These are phyloP conservation scores for Chytriomyces hyalinus DNA, from an alignment of 192 early-diverging fungal genomes.

Conservation along the genomic window DNA sequence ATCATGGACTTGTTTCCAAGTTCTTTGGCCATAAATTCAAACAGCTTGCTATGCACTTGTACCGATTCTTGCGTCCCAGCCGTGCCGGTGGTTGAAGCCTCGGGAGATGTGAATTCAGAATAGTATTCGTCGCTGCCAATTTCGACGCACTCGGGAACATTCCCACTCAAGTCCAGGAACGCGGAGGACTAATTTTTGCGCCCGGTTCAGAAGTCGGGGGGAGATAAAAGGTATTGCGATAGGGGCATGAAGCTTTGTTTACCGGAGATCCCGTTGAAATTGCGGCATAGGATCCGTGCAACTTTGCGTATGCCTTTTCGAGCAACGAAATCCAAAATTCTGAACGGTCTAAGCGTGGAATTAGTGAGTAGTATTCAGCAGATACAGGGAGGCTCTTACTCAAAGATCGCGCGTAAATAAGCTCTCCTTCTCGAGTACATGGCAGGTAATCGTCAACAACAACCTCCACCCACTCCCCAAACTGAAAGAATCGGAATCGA, in stretches of 20 bases:
- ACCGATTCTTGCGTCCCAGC: neutral
- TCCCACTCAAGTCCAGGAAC: conserved; percentile 3
- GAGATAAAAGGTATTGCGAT: too few relatives aligned
- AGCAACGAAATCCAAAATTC: conserved; percentile 58
- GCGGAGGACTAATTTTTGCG: too few relatives aligned
- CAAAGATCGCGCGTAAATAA: conserved; percentile 50
- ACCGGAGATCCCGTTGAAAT: conserved; percentile 38
- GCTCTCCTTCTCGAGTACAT: conserved; percentile 37
- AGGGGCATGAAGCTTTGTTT: neutral
- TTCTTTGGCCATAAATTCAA: conserved; percentile 34
- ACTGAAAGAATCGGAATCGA: conserved; percentile 54
- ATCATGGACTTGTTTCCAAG: conserved; percentile 37
- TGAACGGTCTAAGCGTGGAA: conserved; percentile 30
- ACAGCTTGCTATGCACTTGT: conserved; percentile 21
- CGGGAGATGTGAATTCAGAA: conserved; percentile 32
- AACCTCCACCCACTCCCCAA: conserved; percentile 58
- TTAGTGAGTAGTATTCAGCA: neutral
- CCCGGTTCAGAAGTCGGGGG: too few relatives aligned
- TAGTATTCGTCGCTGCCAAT: conserved; percentile 12
- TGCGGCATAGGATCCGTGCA: conserved; percentile 45
- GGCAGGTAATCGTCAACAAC: conserved; percentile 61
- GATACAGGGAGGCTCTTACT: conserved; percentile 9
- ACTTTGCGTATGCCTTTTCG: conserved; percentile 61
- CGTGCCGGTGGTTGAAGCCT: neutral
- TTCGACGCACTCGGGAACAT: conserved; percentile 52